Evolutionary conservation across 805 yeast species (phyloP).

Genomic region (Nakazawaea pomicola): DNA sequence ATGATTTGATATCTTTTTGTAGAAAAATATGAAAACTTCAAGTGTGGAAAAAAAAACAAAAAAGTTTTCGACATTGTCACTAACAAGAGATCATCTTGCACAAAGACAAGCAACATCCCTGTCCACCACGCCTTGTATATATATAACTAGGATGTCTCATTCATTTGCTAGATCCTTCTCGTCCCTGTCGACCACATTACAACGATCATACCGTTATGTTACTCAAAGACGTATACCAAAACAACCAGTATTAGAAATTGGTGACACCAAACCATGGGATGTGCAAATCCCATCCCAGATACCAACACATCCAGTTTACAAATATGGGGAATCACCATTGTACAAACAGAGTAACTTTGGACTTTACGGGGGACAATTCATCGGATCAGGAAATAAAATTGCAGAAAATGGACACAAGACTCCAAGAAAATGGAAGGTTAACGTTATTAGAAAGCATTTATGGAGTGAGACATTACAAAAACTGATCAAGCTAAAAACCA

Average conservation of each 20-base stretch:
- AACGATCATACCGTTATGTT: slow-evolving; percentile 32
- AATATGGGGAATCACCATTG: slow-evolving; percentile 71
- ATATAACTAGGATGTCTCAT: not conserved
- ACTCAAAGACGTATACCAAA: slow-evolving; percentile 42
- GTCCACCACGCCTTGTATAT: no score
- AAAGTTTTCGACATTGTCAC: no score
- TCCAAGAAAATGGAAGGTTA: slow-evolving; percentile 75
- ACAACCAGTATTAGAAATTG: slow-evolving; percentile 41
- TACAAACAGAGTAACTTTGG: slow-evolving; percentile 88
- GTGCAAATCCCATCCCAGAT: slow-evolving; percentile 37
- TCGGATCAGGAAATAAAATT: slow-evolving; percentile 70
- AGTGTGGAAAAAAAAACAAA: no score
- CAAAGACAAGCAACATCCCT: no score
- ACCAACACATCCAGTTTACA: slow-evolving; percentile 55
- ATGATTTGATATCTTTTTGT: no score
- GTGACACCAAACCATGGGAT: slow-evolving; percentile 44
- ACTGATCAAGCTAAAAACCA: slow-evolving; percentile 53
- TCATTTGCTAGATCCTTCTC: not conserved
- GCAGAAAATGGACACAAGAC: slow-evolving; percentile 70
- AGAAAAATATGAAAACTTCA: no score
- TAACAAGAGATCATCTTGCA: no score
- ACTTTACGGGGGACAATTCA: slow-evolving; percentile 82
- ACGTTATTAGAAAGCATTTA: slow-evolving; percentile 65
- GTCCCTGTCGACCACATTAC: not conserved
- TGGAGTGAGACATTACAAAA: slow-evolving; percentile 80